Conservation (phyloP, 768 basidiomycete species). For the Pleurotus citrinopileatus region DNA sequence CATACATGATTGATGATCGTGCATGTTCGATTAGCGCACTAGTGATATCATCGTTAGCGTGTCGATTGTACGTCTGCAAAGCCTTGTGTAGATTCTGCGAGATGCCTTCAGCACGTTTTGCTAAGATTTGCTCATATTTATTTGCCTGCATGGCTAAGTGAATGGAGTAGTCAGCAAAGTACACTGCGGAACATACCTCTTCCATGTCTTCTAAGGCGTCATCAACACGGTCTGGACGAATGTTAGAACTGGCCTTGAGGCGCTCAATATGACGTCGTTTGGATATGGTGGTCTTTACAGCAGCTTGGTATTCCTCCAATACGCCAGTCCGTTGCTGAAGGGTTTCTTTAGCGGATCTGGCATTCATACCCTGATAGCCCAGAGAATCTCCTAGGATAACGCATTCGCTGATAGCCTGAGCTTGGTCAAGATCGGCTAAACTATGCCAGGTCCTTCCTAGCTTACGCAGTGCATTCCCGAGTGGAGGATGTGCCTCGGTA, state of each 20-base stretch:
- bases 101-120: conserved; percentile 86
- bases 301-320: conserved; percentile 90
- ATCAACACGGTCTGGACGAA: conserved; percentile 81
- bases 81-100: conserved; percentile 91
- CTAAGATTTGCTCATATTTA: conserved; percentile 83
- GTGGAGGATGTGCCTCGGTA: conserved; percentile 81
- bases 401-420: conserved; percentile 91
- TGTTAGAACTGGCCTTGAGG: conserved; percentile 81
- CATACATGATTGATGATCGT: conserved; percentile 88
- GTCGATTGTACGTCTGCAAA: conserved; percentile 77
- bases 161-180: conserved; percentile 8
- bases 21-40: conserved; percentile 91
- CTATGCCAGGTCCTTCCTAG: conserved; percentile 86
- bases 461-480: conserved; percentile 82
- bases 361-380: conserved; percentile 95
- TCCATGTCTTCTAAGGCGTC: conserved; percentile 92
- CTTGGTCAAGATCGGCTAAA: conserved; percentile 83
- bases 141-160: conserved; percentile 70
- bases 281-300: conserved; percentile 90
- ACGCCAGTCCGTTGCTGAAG: conserved; percentile 86
- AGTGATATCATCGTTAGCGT: conserved; percentile 90
- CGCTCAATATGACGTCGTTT: conserved; percentile 92
- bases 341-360: conserved; percentile 95
- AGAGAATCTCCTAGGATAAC: conserved; percentile 95
- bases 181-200: conserved; percentile 53